These are phyloP conservation scores for Atkinsonella texensis DNA, from an alignment of 2,329 filamentous ascomycete species.

Conservation along the genomic window DNA sequence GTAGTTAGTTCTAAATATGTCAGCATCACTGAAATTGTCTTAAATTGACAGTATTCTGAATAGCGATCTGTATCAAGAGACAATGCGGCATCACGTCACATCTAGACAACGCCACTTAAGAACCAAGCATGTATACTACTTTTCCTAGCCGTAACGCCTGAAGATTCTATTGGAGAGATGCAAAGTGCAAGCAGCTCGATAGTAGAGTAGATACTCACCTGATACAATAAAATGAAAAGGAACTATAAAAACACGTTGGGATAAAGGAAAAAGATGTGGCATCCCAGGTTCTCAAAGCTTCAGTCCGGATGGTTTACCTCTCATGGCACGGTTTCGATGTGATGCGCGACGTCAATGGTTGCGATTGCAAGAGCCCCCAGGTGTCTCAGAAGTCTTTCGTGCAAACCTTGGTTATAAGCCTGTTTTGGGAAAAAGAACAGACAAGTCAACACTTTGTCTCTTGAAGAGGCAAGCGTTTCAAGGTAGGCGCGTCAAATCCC, in stretches of 20 bases:
- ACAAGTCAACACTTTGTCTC: neutral
- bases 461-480: neutral
- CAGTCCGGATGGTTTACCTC: neutral
- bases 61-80: too few species aligned
- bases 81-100: too few species aligned
- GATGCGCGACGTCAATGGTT: conserved; percentile 1
- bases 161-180: neutral
- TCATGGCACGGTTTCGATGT: conserved; percentile 1
- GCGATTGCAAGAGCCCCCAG: conserved; percentile 20
- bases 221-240: neutral
- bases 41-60: too few species aligned
- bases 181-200: neutral
- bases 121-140: conserved; percentile 1
- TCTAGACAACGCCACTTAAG: neutral
- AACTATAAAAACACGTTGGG: neutral
- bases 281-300: neutral
- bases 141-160: conserved; percentile 5
- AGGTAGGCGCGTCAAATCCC: conserved; percentile 25
- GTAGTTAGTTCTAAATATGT: neutral
- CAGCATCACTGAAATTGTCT: too few species aligned
- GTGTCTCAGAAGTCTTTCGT: conserved; percentile 18
- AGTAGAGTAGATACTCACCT: conserved; percentile 7
- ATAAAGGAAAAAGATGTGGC: neutral
- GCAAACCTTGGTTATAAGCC: neutral
- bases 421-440: neutral